Evolutionary conservation across 192 early-diverging fungal species (phyloP), one percentile per base, ranked within the genome.

Genomic region (Globomyces pollinis-pini): DNA sequence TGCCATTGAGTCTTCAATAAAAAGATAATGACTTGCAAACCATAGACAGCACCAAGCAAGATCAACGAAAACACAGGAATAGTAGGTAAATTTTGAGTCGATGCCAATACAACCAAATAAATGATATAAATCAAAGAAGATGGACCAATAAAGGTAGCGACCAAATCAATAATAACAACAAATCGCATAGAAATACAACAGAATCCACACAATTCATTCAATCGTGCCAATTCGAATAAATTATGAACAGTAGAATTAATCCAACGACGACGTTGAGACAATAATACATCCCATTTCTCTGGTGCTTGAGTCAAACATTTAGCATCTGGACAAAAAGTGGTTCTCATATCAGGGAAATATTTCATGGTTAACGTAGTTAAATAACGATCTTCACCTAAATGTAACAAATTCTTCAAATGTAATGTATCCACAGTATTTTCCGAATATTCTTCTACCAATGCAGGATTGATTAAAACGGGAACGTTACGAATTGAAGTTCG

Each of bases 241-340:
- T 98, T 98, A 73, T 98, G 95, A 24, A 98, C 86, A 0, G 95
- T 98, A 9, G 93, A 96, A 74, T 98, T 98, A 73, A 98, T 98
- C 95, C 95, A 98, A 20, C 95, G 87, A 63, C 95, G 88, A 24
- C 95, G 79, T 73, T 99, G 96, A 7, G 94, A 97, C 9, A 96
- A 67, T 41, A 99, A 71, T 6, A 99, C 77, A 1, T 75, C 71
- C 88, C 91, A 97, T 44, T 83, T 77, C 63, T 95, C 92, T 2
- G 96, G 96, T 1, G 88, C 94, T 7, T 88, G 84, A 9, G 96
- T 99, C 64, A 69, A 77, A 72, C 92, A 93, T 59, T 80, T 81
- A 42, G 96, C 96, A 66, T 96, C 86, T 4, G 88, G 77, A 11
- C 88, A 91, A 54, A 97, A 99, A 26, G 84, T 91, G 72, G 90